phyloP scores from a whole-genome alignment of 805 yeast species.

The Metschnikowia reukaufii region DNA sequence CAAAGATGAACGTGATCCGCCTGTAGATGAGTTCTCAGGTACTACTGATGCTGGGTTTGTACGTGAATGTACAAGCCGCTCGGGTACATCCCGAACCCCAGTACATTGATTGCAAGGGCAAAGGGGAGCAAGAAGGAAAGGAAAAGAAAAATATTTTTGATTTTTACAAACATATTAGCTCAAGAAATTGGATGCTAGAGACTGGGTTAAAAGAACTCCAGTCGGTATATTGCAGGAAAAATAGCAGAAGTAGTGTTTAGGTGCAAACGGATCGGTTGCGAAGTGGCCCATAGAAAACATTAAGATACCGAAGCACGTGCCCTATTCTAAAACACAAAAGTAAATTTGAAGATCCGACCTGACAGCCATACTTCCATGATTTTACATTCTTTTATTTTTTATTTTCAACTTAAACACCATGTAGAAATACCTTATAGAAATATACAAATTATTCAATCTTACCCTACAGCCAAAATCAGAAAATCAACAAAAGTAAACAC shows the following conservation, averaged over 20 bases:
- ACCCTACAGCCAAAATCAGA: too few relatives aligned
- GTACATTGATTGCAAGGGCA: conserved; percentile 11
- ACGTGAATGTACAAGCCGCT: conserved; percentile 14
- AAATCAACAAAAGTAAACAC: too few relatives aligned
- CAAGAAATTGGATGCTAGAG: neutral
- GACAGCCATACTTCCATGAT: too few relatives aligned
- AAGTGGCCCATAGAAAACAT: neutral
- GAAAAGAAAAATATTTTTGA: neutral
- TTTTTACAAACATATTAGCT: neutral
- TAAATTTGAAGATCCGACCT: too few relatives aligned
- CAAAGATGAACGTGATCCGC: conserved; percentile 4
- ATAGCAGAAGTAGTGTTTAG: conserved; percentile 2
- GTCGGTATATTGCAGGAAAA: neutral
- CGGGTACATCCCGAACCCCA: conserved; percentile 18
- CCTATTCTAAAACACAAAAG: too few relatives aligned
- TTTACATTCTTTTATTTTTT: too few relatives aligned
- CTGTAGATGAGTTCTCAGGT: neutral
- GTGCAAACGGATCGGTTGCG: conserved; percentile 3
- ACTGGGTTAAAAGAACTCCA: neutral
- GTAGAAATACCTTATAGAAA: too few relatives aligned
- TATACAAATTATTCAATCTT: too few relatives aligned
- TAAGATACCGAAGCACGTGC: too few relatives aligned
- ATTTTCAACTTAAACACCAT: too few relatives aligned
- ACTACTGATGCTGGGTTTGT: neutral
- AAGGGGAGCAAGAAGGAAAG: conserved; percentile 5